These are phyloP conservation scores for Nothopassalora personata DNA, from an alignment of 2,329 filamentous ascomycete species.

Conservation along the genomic window DNA sequence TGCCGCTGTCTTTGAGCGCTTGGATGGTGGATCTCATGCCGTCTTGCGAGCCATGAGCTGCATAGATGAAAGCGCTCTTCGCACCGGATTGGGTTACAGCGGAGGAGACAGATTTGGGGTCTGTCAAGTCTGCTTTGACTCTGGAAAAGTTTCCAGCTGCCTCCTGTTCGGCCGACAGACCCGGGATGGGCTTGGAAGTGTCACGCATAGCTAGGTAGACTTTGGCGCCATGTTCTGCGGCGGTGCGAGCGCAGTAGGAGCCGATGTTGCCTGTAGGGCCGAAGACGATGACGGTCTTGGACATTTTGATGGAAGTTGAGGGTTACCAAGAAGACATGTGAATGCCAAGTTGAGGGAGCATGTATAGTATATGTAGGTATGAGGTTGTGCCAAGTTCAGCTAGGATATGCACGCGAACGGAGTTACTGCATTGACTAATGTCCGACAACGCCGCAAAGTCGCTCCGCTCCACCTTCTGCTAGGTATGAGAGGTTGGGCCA, in stretches of 20 bases:
- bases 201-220: conserved; percentile 48
- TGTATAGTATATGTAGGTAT: background rate
- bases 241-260: conserved; percentile 37
- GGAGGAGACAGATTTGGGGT: conserved; percentile 37
- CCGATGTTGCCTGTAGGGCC: conserved; percentile 47
- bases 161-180: conserved; percentile 30
- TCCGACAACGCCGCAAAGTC: too few relatives aligned
- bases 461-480: too few relatives aligned
- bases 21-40: conserved; percentile 38
- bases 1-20: conserved; percentile 43
- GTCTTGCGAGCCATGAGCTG: conserved; percentile 32
- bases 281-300: conserved; percentile 42
- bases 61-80: conserved; percentile 48
- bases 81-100: conserved; percentile 43
- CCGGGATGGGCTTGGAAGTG: conserved; percentile 39
- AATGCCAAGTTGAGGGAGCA: background rate
- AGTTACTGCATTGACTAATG: too few relatives aligned
- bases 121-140: conserved; percentile 43
- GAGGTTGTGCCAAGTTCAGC: too few relatives aligned
- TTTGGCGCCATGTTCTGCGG: conserved; percentile 38
- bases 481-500: too few relatives aligned
- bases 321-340: background rate
- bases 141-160: conserved; percentile 32
- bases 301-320: background rate
- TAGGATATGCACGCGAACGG: background rate